Evolutionary conservation across 2,329 filamentous ascomycete genomes (phyloP).

Genomic region (Chaetoscypha palmicola): DNA sequence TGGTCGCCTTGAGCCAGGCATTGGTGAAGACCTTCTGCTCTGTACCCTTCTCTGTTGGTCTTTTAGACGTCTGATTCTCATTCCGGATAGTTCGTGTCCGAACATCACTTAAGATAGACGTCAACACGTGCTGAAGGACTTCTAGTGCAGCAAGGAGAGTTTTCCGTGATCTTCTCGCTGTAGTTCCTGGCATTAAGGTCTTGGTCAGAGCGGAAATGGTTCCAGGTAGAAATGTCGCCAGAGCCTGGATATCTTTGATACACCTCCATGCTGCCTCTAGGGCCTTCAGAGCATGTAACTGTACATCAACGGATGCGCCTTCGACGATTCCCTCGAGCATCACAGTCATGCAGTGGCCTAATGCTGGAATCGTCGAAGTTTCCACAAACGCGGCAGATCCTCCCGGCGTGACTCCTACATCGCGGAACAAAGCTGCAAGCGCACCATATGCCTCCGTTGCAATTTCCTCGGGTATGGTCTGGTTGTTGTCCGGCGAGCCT

Average conservation of each 20-base stretch:
- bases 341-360: constrained; percentile 77
- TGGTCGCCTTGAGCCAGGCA: constrained; percentile 75
- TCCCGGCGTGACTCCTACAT: constrained; percentile 44
- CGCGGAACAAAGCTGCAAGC: constrained; percentile 57
- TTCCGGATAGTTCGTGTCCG: constrained; percentile 38
- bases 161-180: constrained; percentile 50
- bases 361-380: constrained; percentile 60
- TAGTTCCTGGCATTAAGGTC: constrained; percentile 58
- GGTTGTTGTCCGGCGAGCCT: constrained; percentile 54
- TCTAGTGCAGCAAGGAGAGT: constrained; percentile 58
- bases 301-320: constrained; percentile 58
- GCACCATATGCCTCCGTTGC: constrained; percentile 63
- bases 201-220: constrained; percentile 77
- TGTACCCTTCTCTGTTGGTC: constrained; percentile 22
- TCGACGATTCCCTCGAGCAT: constrained; percentile 67
- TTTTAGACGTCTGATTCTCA: constrained; percentile 7
- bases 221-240: constrained; percentile 82
- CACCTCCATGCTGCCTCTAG: constrained; percentile 55
- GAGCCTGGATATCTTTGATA: constrained; percentile 63
- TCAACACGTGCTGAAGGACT: constrained; percentile 48
- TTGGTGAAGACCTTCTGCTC: constrained; percentile 35
- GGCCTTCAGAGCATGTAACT: constrained; percentile 60
- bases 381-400: constrained; percentile 45
- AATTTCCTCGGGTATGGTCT: constrained; percentile 63
- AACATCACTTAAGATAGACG: constrained; percentile 51